Conservation (phyloP, 2,329 filamentous ascomycete species). For the Talaromyces rugulosus region DNA sequence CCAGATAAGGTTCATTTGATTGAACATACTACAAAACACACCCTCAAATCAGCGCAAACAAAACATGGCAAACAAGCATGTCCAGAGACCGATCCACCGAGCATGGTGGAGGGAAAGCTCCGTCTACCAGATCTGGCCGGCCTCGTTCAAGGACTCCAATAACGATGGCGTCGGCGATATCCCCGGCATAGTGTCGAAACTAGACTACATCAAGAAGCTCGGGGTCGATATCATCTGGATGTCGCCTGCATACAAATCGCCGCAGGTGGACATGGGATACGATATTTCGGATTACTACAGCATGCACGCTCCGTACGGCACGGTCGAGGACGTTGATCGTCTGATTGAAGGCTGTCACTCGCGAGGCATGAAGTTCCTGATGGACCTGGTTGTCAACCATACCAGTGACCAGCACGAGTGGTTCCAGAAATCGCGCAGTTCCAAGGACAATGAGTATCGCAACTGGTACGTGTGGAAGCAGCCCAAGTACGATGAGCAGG, state of each 20-base stretch:
- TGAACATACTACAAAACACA: neutral
- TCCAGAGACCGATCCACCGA: conserved; percentile 20
- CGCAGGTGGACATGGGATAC: conserved; percentile 53
- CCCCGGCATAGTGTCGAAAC: conserved; percentile 59
- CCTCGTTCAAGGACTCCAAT: conserved; percentile 52
- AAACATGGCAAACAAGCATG: conserved; percentile 6
- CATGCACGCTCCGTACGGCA: conserved; percentile 63
- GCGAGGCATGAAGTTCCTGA: conserved; percentile 65
- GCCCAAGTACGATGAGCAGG: conserved; percentile 51
- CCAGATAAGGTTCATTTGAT: neutral
- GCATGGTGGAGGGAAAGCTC: conserved; percentile 57
- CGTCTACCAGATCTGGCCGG: conserved; percentile 59
- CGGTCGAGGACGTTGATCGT: conserved; percentile 60
- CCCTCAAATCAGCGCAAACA: neutral
- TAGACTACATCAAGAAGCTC: conserved; percentile 61
- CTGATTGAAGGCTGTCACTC: conserved; percentile 58
- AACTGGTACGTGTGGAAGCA: conserved; percentile 64
- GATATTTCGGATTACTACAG: conserved; percentile 59
- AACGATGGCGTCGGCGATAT: conserved; percentile 60
- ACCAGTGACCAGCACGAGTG: conserved; percentile 68
- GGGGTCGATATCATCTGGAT: conserved; percentile 60
- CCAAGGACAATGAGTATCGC: conserved; percentile 59
- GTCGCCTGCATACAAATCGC: conserved; percentile 48
- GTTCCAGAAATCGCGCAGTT: conserved; percentile 64
- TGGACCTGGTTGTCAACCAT: conserved; percentile 76